Conservation (phyloP, 768 basidiomycete species). For the Lactifluus subvellereus region DNA sequence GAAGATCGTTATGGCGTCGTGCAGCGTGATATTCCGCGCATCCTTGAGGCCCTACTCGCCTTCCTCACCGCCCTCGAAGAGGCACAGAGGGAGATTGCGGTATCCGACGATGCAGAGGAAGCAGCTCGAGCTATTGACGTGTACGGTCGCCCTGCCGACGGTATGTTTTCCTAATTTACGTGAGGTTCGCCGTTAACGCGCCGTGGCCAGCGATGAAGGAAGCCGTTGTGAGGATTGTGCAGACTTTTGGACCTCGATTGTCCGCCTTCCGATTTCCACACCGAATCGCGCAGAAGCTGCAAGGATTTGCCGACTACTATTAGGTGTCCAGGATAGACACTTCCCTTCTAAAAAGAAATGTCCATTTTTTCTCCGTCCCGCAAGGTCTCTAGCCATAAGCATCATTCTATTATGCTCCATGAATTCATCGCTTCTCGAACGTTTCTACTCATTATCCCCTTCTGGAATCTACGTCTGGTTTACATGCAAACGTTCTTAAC, state of each 20-base stretch:
- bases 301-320: slow-evolving; percentile 64
- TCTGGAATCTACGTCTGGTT: neutral
- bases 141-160: slow-evolving; percentile 49
- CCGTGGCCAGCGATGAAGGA: slow-evolving; percentile 51
- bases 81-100: slow-evolving; percentile 50
- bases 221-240: slow-evolving; percentile 56
- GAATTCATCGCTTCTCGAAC: neutral
- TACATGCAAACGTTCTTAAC: neutral
- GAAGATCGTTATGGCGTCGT: slow-evolving; percentile 83
- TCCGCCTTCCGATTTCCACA: slow-evolving; percentile 74
- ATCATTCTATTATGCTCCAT: neutral
- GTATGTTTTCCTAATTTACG: slow-evolving; percentile 36
- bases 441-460: neutral
- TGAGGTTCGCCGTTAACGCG: neutral
- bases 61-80: slow-evolving; percentile 64
- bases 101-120: slow-evolving; percentile 42
- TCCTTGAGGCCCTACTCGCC: slow-evolving; percentile 68
- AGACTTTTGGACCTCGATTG: slow-evolving; percentile 71
- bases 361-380: neutral
- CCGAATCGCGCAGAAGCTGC: slow-evolving; percentile 58
- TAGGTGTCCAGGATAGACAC: slow-evolving; percentile 22
- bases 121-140: slow-evolving; percentile 50
- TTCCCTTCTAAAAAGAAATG: neutral
- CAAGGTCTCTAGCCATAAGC: neutral
- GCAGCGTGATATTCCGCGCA: slow-evolving; percentile 77